Conservation (phyloP, 2,329 filamentous ascomycete species). For the Ophiostoma fasciatum region DNA sequence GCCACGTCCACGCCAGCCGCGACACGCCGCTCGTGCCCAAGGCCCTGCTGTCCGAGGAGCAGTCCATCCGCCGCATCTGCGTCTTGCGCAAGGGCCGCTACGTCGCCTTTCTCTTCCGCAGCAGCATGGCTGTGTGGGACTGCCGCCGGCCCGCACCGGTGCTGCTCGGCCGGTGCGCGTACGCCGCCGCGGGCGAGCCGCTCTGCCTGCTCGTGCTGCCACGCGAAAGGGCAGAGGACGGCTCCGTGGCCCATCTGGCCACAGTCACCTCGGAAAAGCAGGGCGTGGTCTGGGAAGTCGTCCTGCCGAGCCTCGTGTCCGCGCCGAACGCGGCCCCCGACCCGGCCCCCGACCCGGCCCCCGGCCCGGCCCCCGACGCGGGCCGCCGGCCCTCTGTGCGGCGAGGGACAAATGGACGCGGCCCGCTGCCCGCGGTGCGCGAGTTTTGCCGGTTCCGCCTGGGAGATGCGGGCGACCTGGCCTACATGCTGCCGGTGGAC, state of each 20-base stretch:
- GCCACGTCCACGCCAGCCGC: constrained; percentile 39
- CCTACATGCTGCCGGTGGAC: constrained; percentile 67
- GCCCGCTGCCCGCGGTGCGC: constrained; percentile 27
- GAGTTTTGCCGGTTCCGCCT: constrained; percentile 62
- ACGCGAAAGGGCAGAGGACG: constrained; percentile 38
- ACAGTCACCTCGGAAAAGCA: constrained; percentile 65
- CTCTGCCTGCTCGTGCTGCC: constrained; percentile 69
- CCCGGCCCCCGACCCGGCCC: too few relatives aligned
- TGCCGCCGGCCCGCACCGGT: constrained; percentile 44
- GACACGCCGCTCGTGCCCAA: constrained; percentile 30
- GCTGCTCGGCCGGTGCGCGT: constrained; percentile 43
- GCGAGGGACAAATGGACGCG: not conserved
- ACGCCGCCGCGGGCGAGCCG: constrained; percentile 51
- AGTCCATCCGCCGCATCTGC: constrained; percentile 67
- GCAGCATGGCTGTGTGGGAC: constrained; percentile 65
- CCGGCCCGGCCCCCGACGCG: not conserved
- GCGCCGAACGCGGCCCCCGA: constrained; percentile 1
- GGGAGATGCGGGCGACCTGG: constrained; percentile 40
- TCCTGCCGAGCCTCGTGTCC: constrained; percentile 34
- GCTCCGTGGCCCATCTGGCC: constrained; percentile 54
- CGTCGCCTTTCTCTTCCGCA: constrained; percentile 63
- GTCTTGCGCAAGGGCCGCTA: constrained; percentile 64
- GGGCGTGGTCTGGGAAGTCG: constrained; percentile 69
- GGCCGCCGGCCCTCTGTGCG: too few relatives aligned
- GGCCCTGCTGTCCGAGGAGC: constrained; percentile 50